phyloP scores from a whole-genome alignment of 441 rosid species.

The Biscutella auriculata region DNA sequence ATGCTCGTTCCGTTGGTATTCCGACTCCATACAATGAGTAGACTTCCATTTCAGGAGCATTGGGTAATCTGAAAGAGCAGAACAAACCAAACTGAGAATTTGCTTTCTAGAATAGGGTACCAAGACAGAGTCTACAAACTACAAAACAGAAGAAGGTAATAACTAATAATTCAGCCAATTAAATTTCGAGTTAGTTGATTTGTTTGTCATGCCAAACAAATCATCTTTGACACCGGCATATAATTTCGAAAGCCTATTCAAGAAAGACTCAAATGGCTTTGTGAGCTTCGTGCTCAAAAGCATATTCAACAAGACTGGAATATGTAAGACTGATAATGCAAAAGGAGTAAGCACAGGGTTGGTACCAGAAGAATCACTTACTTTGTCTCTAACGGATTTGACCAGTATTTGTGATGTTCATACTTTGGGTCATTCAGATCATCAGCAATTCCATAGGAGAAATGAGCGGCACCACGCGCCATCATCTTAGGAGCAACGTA shows the following conservation, averaged over 20 bases:
- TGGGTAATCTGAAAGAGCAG: slow-evolving; percentile 57
- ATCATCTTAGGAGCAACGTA: slow-evolving; percentile 95
- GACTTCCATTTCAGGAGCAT: slow-evolving; percentile 90
- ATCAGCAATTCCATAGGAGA: slow-evolving; percentile 90
- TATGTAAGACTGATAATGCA: neutral
- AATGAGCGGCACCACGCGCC: slow-evolving; percentile 81
- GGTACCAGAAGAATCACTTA: slow-evolving; percentile 23
- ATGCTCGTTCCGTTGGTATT: slow-evolving; percentile 87
- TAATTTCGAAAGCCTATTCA: neutral
- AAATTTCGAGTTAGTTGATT: neutral
- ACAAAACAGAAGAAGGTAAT: neutral
- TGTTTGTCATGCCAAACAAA: neutral
- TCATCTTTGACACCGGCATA: neutral
- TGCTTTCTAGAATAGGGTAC: no score
- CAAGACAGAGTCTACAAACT: neutral
- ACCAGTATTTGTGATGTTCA: slow-evolving; percentile 74
- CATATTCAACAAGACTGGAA: neutral
- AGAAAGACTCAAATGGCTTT: slow-evolving; percentile 4
- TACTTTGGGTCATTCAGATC: slow-evolving; percentile 83
- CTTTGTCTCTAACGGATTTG: slow-evolving; percentile 90
- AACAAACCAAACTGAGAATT: neutral
- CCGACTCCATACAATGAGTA: slow-evolving; percentile 87
- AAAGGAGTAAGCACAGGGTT: neutral
- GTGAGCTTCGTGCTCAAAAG: neutral
- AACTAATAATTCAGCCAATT: neutral